Base-by-base conservation (phyloP, 1,284 basidiomycete genomes). In the Somion occarium region DNA sequence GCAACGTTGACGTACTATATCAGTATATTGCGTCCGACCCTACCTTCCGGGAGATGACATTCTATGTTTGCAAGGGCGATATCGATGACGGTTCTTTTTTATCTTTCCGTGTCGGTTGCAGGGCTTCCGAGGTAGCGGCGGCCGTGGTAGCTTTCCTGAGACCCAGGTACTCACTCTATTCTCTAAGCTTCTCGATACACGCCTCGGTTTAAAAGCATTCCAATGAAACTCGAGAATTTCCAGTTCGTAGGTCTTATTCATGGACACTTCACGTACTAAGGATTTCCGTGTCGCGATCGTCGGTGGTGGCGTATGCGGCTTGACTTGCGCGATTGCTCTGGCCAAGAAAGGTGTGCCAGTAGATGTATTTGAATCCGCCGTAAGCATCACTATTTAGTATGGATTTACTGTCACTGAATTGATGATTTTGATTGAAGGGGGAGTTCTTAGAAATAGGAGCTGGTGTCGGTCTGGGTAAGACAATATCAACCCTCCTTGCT, bases 271-370 rank as follows among this genome's bases (percentile, higher is more conserved):
- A 5, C 22, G 3, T 12, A 38, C 37, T 3, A 54, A 53, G 44
- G 53, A 58, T 39, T 53, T 59, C 38, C 26, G 26, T 11, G 51
- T 61, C 19, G 55, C 56, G 7, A 54, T 61, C 34, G 51, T 61
- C 22, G 59, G 59, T n/a, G 59, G 57, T 27, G 57, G 59, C 5
- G 54, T 61, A 20, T 59, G 59, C 50, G 59, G 59, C 15, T 42
- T 61, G 5, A 25, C 50, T 15, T 46, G 48, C 27, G 59, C 59
- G 7, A 57, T 61, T 19, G 57, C 50, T 1, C 51, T 61, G 18
- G 51, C 47, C 11, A 37, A 38, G 41, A 47, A 45, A 26, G 57
- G 55, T 44, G 55, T 59, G 15, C 30, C 46, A 12, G 50, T 56
- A 5, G 51, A 61, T 12, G 45, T 61, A 2, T 61, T 57, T 38